Evolutionary conservation across 108 stramenopile species (phyloP), one percentile per base, ranked within the genome.

Genomic region (Cyclostephanos tholiformis): DNA sequence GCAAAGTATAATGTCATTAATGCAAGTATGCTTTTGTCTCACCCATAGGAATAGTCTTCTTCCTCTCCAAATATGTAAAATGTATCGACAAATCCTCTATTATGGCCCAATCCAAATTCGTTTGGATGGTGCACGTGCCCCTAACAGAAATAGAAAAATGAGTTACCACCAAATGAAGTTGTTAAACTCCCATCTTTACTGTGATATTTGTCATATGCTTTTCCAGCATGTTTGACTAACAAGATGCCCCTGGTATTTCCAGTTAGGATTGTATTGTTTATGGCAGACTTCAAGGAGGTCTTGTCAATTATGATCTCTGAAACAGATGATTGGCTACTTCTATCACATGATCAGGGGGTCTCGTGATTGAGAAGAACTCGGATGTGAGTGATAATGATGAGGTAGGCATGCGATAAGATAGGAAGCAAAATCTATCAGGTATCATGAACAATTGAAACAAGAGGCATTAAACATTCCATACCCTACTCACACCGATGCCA

Each of bases 341-440:
- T 36, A 29, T 36, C 36, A 6, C 25, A 26, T 12, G 14, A 27
- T 11, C 30, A 30, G 0, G 30, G 36, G 8, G 23, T 65, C 56
- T 76, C 67, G 43, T 76, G 75, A 32, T 76, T 69, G 6, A 76
- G 56, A 2, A 58, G 29, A n/a, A 76, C 41, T 25, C 75, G 63
- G 14, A 39, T 19, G 11, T 46, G 19, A 26, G 29, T 25, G 26
- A 14, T 12, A 16, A 32, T 32, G 20, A 35, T 49, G 32, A 74
- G 2, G 13, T 52, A 22, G 36, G 75, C 75, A 8, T 41, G 4
- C 9, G 12, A 41, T 36, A 12, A 41, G 12, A 41, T 41, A 41
- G 9, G 1, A 41, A 8, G 12, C 9, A 36, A 36, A 36, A 6
- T 36, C 36, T 36, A 36, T 6, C 4, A 36, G 6, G 6, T n/a